phyloP scores from a whole-genome alignment of 2,329 filamentous ascomycete species.

The Triangularia setosa region DNA sequence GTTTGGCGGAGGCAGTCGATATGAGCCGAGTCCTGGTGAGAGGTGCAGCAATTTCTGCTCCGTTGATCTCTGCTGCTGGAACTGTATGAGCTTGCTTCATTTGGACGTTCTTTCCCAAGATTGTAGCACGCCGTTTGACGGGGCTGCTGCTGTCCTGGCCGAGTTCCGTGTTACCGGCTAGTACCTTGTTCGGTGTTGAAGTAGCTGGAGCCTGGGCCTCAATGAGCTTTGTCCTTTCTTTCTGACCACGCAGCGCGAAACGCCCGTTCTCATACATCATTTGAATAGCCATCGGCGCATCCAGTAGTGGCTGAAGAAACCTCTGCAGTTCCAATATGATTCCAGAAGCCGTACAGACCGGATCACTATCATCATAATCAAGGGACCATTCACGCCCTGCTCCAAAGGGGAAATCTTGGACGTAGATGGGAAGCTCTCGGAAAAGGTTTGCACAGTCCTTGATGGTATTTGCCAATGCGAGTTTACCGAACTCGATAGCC shows the following conservation, averaged over 20 bases:
- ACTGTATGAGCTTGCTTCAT: slow-evolving; percentile 23
- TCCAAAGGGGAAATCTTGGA: slow-evolving; percentile 62
- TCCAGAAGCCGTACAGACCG: slow-evolving; percentile 46
- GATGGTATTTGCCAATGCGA: slow-evolving; percentile 55
- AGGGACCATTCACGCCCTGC: slow-evolving; percentile 66
- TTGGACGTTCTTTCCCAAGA: slow-evolving; percentile 19
- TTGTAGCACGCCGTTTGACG: slow-evolving; percentile 33
- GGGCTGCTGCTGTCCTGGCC: slow-evolving; percentile 34
- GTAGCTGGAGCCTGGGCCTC: slow-evolving; percentile 9
- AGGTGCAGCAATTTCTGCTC: slow-evolving; percentile 37
- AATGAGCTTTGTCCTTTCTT: slow-evolving; percentile 34
- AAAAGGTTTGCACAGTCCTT: slow-evolving; percentile 65
- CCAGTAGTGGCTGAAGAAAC: slow-evolving; percentile 44
- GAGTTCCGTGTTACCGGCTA: slow-evolving; percentile 43
- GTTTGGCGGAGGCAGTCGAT: slow-evolving; percentile 82
- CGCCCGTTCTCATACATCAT: slow-evolving; percentile 46
- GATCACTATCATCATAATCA: slow-evolving; percentile 46
- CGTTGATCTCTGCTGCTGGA: slow-evolving; percentile 2
- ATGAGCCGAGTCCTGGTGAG: slow-evolving; percentile 60
- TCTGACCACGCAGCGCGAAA: slow-evolving; percentile 37
- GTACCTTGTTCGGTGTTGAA: slow-evolving; percentile 19
- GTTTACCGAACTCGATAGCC: slow-evolving; percentile 62
- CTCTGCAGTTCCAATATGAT: slow-evolving; percentile 52
- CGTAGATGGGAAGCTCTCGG: slow-evolving; percentile 74
- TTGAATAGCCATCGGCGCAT: slow-evolving; percentile 42